Percentiles rank a stretch among this genome's conserved stretches.
Conservation (phyloP, 306 rosid genomes). For the Elaeagnus macrophylla region DNA sequence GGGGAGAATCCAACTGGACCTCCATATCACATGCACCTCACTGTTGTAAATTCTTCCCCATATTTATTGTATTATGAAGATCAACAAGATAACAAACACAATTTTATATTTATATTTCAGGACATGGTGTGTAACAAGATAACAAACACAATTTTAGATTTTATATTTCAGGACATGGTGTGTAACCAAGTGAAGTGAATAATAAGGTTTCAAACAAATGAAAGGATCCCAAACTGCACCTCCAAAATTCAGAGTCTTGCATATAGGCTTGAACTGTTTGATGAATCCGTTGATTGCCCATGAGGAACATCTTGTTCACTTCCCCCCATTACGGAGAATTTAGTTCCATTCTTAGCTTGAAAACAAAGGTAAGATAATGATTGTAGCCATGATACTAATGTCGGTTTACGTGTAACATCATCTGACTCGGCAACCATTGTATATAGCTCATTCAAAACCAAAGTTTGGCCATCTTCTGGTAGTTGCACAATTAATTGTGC, state of each 20-base stretch:
- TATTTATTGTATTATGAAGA: not conserved
- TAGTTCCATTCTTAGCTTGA: conserved; percentile 30
- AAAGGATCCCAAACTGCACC: conserved; percentile 3
- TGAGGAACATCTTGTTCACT: conserved; percentile 18
- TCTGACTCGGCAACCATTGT: conserved; percentile 86
- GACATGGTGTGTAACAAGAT: not conserved
- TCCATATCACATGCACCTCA: too few species aligned
- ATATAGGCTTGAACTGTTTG: conserved; percentile 29
- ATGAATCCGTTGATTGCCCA: conserved; percentile 23
- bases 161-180: not conserved
- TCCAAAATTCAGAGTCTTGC: conserved; percentile 44
- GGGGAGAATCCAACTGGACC: too few species aligned
- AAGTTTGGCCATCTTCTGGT: conserved; percentile 59
- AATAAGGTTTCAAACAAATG: not conserved
- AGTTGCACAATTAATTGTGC: conserved; percentile 59
- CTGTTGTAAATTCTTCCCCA: too few species aligned
- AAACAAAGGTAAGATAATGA: conserved; percentile 78
- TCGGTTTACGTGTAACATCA: conserved; percentile 76
- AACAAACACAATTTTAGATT: not conserved
- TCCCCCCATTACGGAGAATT: conserved; percentile 21
- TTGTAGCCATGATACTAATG: conserved; percentile 87
- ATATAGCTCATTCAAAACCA: conserved; percentile 67
- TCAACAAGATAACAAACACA: not conserved
- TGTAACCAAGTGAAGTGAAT: not conserved
- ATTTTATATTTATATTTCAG: not conserved